Conservation (phyloP, 2,329 filamentous ascomycete species). For the Didymella exigua region DNA sequence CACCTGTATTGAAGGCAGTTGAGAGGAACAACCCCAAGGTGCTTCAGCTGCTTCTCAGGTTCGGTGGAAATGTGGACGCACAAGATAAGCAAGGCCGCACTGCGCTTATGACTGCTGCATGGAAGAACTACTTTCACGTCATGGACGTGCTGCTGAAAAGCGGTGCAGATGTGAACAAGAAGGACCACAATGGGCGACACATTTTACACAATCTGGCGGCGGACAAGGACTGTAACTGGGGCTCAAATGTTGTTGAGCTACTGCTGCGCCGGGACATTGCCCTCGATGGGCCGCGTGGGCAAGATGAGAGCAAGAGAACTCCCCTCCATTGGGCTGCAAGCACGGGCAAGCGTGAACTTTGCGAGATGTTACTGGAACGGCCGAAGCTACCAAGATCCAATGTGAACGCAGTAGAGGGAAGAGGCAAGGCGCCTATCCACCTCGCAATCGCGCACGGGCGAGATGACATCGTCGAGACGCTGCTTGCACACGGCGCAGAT, state of each 20-base stretch:
- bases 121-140: conserved; percentile 44
- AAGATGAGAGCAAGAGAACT: conserved; percentile 57
- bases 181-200: conserved; percentile 42
- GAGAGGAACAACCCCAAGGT: conserved; percentile 37
- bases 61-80: conserved; percentile 41
- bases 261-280: conserved; percentile 49
- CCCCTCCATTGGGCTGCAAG: conserved; percentile 65
- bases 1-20: conserved; percentile 41
- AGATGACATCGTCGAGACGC: conserved; percentile 45
- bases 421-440: conserved; percentile 47
- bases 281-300: conserved; percentile 49
- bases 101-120: conserved; percentile 47
- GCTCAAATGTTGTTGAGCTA: conserved; percentile 51
- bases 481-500: conserved; percentile 40
- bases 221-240: conserved; percentile 55
- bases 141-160: conserved; percentile 44
- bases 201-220: conserved; percentile 47
- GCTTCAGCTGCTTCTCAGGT: conserved; percentile 40
- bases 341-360: conserved; percentile 59
- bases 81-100: conserved; percentile 46
- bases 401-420: conserved; percentile 42
- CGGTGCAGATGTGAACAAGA: conserved; percentile 48
- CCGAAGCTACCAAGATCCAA: conserved; percentile 33
- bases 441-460: conserved; percentile 42
- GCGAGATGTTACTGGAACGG: conserved; percentile 53